Conservation (phyloP, 2,329 filamentous ascomycete genomes). For the Aspergillus pseudotamarii region DNA sequence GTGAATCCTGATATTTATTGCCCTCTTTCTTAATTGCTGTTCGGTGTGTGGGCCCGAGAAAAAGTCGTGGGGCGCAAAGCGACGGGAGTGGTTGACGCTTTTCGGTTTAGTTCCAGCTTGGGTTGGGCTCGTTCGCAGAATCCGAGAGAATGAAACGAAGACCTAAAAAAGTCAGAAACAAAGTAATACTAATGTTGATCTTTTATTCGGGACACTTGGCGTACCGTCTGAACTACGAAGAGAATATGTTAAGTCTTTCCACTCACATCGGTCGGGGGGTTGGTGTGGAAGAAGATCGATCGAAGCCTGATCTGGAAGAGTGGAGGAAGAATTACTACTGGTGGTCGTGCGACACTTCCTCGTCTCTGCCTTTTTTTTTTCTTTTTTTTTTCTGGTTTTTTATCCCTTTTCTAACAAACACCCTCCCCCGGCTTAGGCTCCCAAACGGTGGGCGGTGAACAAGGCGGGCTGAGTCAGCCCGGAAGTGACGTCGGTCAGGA, state of each 20-base stretch:
- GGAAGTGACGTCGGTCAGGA: not conserved
- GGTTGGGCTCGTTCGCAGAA: constrained; percentile 1
- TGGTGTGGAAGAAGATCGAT: constrained; percentile 5
- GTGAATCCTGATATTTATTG: constrained; percentile 4
- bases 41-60: constrained; percentile 16
- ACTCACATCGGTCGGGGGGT: not conserved
- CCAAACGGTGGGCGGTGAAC: not conserved
- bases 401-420: constrained; percentile 5
- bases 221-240: not conserved
- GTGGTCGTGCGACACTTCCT: not conserved
- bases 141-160: not conserved
- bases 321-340: not conserved
- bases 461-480: not conserved
- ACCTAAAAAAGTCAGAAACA: not conserved
- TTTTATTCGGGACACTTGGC: not conserved
- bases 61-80: constrained; percentile 10
- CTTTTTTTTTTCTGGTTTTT: constrained; percentile 9
- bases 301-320: not conserved
- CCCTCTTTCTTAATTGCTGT: constrained; percentile 4
- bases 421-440: not conserved
- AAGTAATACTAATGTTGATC: not conserved
- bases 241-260: not conserved
- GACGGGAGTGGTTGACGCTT: constrained; percentile 1
- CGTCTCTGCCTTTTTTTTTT: constrained; percentile 7
- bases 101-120: not conserved